Percentiles rank a stretch among this genome's conserved stretches.
Conservation (phyloP, 768 basidiomycete species). For the Cubamyces sp. region DNA sequence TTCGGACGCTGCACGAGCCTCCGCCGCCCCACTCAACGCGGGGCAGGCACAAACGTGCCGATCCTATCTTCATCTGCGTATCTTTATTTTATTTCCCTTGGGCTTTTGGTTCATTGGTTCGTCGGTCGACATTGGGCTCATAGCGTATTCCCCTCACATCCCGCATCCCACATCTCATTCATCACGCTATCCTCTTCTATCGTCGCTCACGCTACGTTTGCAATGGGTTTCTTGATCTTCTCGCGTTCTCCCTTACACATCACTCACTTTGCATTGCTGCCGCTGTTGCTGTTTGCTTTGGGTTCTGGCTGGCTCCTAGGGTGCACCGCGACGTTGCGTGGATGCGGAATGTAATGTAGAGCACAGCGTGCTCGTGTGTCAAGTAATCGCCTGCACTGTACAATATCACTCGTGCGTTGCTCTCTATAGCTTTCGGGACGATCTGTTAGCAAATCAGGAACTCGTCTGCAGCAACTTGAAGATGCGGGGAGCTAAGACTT, state of each 20-base stretch:
- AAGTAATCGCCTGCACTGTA: background rate
- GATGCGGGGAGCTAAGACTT: background rate
- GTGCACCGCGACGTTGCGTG: conserved; percentile 8
- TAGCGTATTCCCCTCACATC: background rate
- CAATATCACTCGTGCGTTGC: background rate
- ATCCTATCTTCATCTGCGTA: background rate
- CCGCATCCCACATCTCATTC: background rate
- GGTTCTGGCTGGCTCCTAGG: background rate
- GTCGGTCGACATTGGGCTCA: background rate
- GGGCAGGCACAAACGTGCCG: too few species aligned
- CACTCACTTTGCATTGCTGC: background rate
- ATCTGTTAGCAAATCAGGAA: background rate
- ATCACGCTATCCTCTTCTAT: background rate
- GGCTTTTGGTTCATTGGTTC: background rate
- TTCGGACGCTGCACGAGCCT: background rate
- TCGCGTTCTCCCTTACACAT: background rate
- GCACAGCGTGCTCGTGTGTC: background rate
- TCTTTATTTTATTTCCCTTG: conserved; percentile 1
- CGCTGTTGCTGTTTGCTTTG: background rate
- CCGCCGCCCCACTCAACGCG: too few species aligned
- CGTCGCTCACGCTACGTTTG: background rate
- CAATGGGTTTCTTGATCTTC: background rate
- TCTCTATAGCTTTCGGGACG: background rate
- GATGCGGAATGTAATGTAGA: conserved; percentile 4
- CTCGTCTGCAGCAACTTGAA: background rate